Conservation (phyloP, 768 basidiomycete genomes). For the Boletus rubropictus region DNA sequence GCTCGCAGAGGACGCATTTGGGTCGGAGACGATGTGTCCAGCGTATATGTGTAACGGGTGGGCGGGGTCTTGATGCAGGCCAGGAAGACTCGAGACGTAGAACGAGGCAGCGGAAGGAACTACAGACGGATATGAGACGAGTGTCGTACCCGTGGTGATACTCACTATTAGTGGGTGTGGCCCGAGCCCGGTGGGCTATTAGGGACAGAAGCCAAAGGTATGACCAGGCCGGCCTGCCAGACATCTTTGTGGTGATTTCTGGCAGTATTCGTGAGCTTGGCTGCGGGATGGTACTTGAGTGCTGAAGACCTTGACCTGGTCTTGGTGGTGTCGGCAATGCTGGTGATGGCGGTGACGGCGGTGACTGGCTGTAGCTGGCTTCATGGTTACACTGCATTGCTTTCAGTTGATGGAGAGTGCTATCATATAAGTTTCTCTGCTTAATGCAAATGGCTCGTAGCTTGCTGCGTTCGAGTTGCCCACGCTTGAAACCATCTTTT, state of each 20-base stretch:
- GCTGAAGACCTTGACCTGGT: not conserved
- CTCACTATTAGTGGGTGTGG: constrained; percentile 41
- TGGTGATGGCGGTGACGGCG: not conserved
- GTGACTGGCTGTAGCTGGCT: not conserved
- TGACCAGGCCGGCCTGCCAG: constrained; percentile 9
- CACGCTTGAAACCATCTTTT: not conserved
- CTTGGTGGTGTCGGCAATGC: not conserved
- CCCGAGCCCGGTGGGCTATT: constrained; percentile 8
- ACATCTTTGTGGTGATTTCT: constrained; percentile 5
- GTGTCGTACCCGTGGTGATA: not conserved
- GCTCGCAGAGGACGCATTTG: constrained; percentile 44
- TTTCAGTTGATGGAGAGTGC: not conserved
- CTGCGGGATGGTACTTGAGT: not conserved
- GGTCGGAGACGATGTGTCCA: constrained; percentile 81
- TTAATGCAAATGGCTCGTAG: not conserved
- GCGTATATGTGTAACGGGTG: constrained; percentile 76
- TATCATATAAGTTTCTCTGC: no score
- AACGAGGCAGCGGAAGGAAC: constrained; percentile 80
- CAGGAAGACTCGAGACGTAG: constrained; percentile 73
- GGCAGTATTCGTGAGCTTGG: not conserved
- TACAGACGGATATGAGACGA: constrained; percentile 21
- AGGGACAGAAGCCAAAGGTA: constrained; percentile 16
- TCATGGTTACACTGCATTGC: not conserved
- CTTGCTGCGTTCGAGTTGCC: not conserved
- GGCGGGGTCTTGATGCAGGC: constrained; percentile 63